Conservation (phyloP, 495 filamentous ascomycete genomes). For the Lasiosphaeria miniovina region DNA sequence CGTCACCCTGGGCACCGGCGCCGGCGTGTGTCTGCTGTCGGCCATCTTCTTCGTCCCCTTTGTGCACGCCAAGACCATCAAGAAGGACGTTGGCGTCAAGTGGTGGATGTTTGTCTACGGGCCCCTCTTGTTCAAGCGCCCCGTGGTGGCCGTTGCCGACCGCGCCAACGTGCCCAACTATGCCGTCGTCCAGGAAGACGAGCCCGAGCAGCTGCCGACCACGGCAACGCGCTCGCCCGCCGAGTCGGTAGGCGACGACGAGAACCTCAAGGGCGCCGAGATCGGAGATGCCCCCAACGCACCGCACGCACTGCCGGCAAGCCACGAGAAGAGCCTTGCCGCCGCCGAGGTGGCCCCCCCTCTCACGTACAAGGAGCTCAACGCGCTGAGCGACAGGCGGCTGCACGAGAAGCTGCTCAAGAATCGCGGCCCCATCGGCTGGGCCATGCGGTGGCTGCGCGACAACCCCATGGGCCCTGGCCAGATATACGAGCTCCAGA, state of each 20-base stretch:
- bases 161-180: constrained; percentile 40
- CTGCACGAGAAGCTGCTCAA: constrained; percentile 54
- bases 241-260: constrained; percentile 16
- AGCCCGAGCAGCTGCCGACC: constrained; percentile 32
- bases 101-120: constrained; percentile 58
- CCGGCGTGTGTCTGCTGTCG: constrained; percentile 49
- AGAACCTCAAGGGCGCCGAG: constrained; percentile 17
- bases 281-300: neutral
- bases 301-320: neutral
- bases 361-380: constrained; percentile 54
- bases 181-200: constrained; percentile 56
- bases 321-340: constrained; percentile 46
- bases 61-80: constrained; percentile 57
- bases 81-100: constrained; percentile 54
- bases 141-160: constrained; percentile 39
- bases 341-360: constrained; percentile 39
- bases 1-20: constrained; percentile 58
- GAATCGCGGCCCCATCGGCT: constrained; percentile 60
- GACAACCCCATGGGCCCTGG: constrained; percentile 66
- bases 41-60: constrained; percentile 63
- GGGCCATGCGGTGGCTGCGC: constrained; percentile 68
- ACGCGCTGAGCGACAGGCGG: constrained; percentile 46
- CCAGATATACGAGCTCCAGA: constrained; percentile 63
- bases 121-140: constrained; percentile 53
- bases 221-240: constrained; percentile 14